Evolutionary conservation across 345 rosid genomes (phyloP).

Genomic region (Geranium rotundifolium): DNA sequence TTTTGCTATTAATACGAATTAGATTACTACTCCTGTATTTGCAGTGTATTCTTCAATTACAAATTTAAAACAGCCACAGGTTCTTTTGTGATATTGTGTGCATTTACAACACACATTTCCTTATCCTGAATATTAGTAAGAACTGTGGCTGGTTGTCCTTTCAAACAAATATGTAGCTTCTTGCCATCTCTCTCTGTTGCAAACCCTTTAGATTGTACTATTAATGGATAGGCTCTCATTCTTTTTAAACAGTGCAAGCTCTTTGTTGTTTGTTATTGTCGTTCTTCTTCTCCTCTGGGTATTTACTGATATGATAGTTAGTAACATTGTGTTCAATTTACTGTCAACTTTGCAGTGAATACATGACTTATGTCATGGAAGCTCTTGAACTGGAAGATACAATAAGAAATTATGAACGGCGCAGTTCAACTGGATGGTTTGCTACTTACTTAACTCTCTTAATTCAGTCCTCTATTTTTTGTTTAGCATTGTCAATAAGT

Average conservation of each 20-base stretch:
- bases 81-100: not conserved
- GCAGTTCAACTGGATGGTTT: constrained; percentile 88
- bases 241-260: not conserved
- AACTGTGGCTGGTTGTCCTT: too few species aligned
- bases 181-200: too few species aligned
- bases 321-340: constrained; percentile 5
- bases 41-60: not conserved
- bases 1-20: not conserved
- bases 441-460: constrained; percentile 15
- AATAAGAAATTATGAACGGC: constrained; percentile 72
- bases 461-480: not conserved
- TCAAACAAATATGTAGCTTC: too few species aligned
- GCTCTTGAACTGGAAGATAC: constrained; percentile 94
- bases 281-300: not conserved
- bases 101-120: too few species aligned
- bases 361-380: constrained; percentile 64
- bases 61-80: too few species aligned
- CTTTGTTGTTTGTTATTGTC: too few species aligned
- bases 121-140: too few species aligned
- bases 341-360: constrained; percentile 48
- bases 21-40: not conserved
- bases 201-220: too few species aligned
- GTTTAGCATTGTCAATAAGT: not conserved
- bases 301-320: not conserved
- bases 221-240: not conserved